Evolutionary conservation across 768 basidiomycete genomes (phyloP), one percentile per base, ranked within the genome.

Genomic region (Rossbeevera mucosa): DNA sequence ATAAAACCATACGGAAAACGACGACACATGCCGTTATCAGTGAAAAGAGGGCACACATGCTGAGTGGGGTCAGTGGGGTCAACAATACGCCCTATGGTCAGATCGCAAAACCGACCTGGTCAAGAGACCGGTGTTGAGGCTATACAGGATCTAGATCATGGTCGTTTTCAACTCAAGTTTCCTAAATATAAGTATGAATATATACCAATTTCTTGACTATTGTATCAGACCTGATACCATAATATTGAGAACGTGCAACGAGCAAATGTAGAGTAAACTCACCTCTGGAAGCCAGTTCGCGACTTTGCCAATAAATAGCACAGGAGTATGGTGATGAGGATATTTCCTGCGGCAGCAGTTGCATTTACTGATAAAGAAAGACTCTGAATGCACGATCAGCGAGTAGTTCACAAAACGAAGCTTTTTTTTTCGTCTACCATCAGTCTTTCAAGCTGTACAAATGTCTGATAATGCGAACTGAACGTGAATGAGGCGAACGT

Each of bases 21-120:
- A 44, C 18, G 24, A 31, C 18, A 31, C 67, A 21, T 48, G 78
- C 80, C 21, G 77, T 77, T 24, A 82, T 69, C 25, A 84, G 66
- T 16, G 82, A 82, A 44, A 73, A 75, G 29, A 82, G 64, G 2
- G 82, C 82, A 53, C 78, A 82, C 1, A 80, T 43, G 55, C 81
- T 65, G 43, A 28, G 7, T 1, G n/a, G 9, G 13, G 44, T 65
- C 43, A 65, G 30, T 26, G 33, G 9, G 13, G 44, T 65, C 43
- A 65, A 26, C 30, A 29, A 56, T 26, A 36, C 2, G 9, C 16
- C 12, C 7, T 5, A 7, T 26, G 5, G 21, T 31, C 29, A n/a
- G 31, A 44, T 26, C 24, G 42, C n/a, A 5, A 48, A 21, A 53
- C 64, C 11, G 9, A 64, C 64, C 64, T 76, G 11, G 68, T 70